Evolutionary conservation across 192 early-diverging fungal genomes (phyloP).

Genomic region (Podochytrium sp.): DNA sequence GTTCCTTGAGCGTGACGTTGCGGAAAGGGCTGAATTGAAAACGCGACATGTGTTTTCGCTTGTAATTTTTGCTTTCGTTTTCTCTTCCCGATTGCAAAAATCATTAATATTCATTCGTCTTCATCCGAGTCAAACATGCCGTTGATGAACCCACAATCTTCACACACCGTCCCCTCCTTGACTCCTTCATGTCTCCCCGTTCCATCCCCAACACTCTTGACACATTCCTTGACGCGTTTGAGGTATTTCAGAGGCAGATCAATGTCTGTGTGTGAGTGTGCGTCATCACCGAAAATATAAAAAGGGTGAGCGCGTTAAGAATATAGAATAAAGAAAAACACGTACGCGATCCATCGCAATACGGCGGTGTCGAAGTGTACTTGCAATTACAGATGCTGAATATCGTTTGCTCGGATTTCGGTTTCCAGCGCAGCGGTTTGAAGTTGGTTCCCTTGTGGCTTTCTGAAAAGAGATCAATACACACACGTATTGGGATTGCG

Average conservation of each 20-base stretch:
- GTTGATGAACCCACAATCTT: slow-evolving; percentile 30
- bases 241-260: slow-evolving; percentile 37
- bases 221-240: slow-evolving; percentile 25
- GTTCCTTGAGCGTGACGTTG: slow-evolving; percentile 15
- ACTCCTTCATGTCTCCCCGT: slow-evolving; percentile 27
- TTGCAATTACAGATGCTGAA: slow-evolving; percentile 42
- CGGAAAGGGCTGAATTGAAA: slow-evolving; percentile 12
- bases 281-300: not conserved
- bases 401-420: slow-evolving; percentile 27
- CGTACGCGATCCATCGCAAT: slow-evolving; percentile 40
- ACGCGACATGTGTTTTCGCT: too few species aligned
- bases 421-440: slow-evolving; percentile 36
- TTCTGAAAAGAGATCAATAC: slow-evolving; percentile 1
- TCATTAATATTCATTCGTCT: too few species aligned
- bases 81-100: too few species aligned
- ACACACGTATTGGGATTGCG: not conserved
- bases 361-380: slow-evolving; percentile 39
- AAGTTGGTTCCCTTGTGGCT: slow-evolving; percentile 35
- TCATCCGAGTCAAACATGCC: slow-evolving; percentile 3
- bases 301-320: not conserved
- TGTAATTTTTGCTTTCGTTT: too few species aligned
- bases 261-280: slow-evolving; percentile 24
- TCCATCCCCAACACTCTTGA: not conserved
- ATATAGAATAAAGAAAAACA: not conserved
- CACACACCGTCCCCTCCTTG: slow-evolving; percentile 34